Evolutionary conservation across 192 early-diverging fungal genomes (phyloP).

Genomic region (Coemansia sp.): DNA sequence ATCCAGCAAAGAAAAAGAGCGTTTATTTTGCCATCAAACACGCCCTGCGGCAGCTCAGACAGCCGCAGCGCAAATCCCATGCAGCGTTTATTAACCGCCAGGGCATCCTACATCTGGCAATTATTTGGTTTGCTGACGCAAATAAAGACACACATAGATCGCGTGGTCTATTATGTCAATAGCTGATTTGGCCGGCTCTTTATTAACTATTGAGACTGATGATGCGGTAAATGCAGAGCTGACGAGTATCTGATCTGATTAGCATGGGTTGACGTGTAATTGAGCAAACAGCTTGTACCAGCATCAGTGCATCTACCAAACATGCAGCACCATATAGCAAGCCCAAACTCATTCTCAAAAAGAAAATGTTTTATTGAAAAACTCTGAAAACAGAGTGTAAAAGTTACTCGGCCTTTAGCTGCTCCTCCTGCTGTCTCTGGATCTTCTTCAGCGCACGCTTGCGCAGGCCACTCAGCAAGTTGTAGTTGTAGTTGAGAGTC

Average conservation of each 20-base stretch:
- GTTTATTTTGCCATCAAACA: not conserved
- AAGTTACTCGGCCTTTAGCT: not conserved
- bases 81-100: not conserved
- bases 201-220: too few relatives aligned
- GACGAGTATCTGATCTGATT: too few relatives aligned
- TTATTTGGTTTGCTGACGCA: not conserved
- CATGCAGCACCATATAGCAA: too few relatives aligned
- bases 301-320: too few relatives aligned
- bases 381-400: not conserved
- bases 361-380: too few relatives aligned
- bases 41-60: not conserved
- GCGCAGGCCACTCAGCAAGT: constrained; percentile 39
- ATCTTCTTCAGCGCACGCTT: constrained; percentile 52
- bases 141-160: not conserved
- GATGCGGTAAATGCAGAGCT: too few relatives aligned
- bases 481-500: constrained; percentile 43
- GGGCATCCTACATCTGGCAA: not conserved
- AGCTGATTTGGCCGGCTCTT: too few relatives aligned
- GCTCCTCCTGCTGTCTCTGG: constrained; percentile 20
- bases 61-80: constrained; percentile 1
- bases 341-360: too few relatives aligned
- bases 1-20: not conserved
- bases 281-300: too few relatives aligned
- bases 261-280: too few relatives aligned
- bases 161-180: too few relatives aligned